Base-by-base conservation (phyloP, 345 rosid genomes). In the Eucalyptus erythrocorys region DNA sequence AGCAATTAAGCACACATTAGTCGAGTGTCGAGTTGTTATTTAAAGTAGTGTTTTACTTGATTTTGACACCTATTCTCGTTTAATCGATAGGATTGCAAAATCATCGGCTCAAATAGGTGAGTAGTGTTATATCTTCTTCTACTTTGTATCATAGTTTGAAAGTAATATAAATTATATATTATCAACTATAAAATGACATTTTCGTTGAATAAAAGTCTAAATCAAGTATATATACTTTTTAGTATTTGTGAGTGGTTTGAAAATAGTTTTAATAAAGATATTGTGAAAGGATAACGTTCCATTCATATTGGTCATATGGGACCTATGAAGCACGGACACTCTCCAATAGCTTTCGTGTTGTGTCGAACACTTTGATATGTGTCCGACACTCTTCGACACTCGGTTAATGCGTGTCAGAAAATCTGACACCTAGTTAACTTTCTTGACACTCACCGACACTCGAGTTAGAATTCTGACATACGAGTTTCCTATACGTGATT, bases 11-110 rank as follows among this genome's bases (percentile, higher is more conserved):
- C 61, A 55, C 16, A 55, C 12, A 22, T 55, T 55, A 55, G 30
- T 0, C 3, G 0, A 55, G 30, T 55, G 30, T 0, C 3, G 0
- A 55, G 30, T 55, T 55, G 61, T 55, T 55, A 9, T 55, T 24
- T 55, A 55, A 55, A 55, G 30, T 22, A 24, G 13, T 55, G 30
- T 55, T 22, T 55, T 55, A 24, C 61, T 55, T 55, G 61, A 55
- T 55, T 55, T 55, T 55, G 13, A 55, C 30, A 2, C 61, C 61
- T 24, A 55, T 55, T 24, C 61, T 55, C 1, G 1, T 55, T 55
- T 55, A 24, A 55, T 55, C 24, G 30, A 55, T 55, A 55, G 6
- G 30, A 55, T 55, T 55, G 24, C 0, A 13, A 55, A 24, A 10
- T 55, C 3, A 8, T 55, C 10, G 9, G 12, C 30, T 55, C 61